Conservation (phyloP, 2,329 filamentous ascomycete species). For the Orbilia blumenaviensis region DNA sequence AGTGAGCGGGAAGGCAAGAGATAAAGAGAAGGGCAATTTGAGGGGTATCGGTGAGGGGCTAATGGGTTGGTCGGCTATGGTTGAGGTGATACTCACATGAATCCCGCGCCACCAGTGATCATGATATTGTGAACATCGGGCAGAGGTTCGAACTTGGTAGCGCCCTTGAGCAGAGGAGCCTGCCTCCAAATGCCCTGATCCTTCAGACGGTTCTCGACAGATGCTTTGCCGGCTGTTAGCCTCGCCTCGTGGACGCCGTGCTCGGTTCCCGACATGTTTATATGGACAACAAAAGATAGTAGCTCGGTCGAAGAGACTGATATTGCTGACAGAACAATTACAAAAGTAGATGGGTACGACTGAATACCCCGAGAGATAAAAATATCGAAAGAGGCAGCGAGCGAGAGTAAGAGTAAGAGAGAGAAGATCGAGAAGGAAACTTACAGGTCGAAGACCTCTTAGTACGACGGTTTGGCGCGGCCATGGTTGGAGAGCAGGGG, state of each 20-base stretch:
- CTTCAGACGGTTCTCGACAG: constrained; percentile 61
- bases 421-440: constrained; percentile 1
- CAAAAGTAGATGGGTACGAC: too few species aligned
- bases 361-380: too few species aligned
- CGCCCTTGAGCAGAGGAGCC: constrained; percentile 75
- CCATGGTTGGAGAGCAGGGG: constrained; percentile 5
- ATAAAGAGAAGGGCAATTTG: background rate
- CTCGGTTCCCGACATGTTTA: constrained; percentile 7
- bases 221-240: constrained; percentile 46
- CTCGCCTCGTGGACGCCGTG: constrained; percentile 13
- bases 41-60: constrained; percentile 10
- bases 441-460: constrained; percentile 25
- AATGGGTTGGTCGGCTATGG: background rate
- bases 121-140: constrained; percentile 80
- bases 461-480: background rate
- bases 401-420: background rate
- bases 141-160: constrained; percentile 74
- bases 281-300: background rate
- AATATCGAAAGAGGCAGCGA: background rate
- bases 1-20: background rate
- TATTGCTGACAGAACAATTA: too few species aligned
- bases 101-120: constrained; percentile 83
- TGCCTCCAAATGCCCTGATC: constrained; percentile 75
- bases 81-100: constrained; percentile 74
- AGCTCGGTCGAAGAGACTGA: background rate